These are phyloP conservation scores for Naganishia sp. DNA, from an alignment of 1,284 basidiomycete genomes.

Conservation along the genomic window DNA sequence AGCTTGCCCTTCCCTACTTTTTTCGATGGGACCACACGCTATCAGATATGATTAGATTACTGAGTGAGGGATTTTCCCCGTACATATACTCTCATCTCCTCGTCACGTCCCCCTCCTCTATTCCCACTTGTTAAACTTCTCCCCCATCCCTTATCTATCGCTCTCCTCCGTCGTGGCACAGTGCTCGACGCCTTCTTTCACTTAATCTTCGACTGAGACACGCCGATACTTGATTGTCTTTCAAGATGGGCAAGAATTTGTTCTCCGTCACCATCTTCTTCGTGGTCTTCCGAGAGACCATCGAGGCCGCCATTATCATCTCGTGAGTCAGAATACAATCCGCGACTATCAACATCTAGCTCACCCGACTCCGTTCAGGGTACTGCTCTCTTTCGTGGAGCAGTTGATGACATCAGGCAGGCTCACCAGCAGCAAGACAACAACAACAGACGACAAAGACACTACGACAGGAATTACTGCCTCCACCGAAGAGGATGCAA, in stretches of 20 bases:
- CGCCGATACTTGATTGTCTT: background rate
- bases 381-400: slow-evolving; percentile 55
- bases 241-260: slow-evolving; percentile 48
- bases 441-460: slow-evolving; percentile 7
- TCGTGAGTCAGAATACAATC: slow-evolving; percentile 35
- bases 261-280: slow-evolving; percentile 56
- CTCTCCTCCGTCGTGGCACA: background rate
- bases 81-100: slow-evolving; percentile 9
- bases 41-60: slow-evolving; percentile 31
- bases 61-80: slow-evolving; percentile 13
- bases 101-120: background rate
- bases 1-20: background rate
- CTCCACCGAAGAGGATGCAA: slow-evolving; percentile 29
- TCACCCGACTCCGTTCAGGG: slow-evolving; percentile 29
- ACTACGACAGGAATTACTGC: slow-evolving; percentile 23
- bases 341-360: background rate
- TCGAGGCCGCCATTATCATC: slow-evolving; percentile 54
- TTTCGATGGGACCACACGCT: slow-evolving; percentile 2
- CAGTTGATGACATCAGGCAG: slow-evolving; percentile 52
- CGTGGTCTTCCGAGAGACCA: slow-evolving; percentile 55
- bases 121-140: background rate
- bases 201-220: background rate
- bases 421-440: slow-evolving; percentile 33
- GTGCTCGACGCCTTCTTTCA: background rate
- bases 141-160: background rate